Conservation (phyloP, 2,329 filamentous ascomycete species). For the Penicillium polonicum region DNA sequence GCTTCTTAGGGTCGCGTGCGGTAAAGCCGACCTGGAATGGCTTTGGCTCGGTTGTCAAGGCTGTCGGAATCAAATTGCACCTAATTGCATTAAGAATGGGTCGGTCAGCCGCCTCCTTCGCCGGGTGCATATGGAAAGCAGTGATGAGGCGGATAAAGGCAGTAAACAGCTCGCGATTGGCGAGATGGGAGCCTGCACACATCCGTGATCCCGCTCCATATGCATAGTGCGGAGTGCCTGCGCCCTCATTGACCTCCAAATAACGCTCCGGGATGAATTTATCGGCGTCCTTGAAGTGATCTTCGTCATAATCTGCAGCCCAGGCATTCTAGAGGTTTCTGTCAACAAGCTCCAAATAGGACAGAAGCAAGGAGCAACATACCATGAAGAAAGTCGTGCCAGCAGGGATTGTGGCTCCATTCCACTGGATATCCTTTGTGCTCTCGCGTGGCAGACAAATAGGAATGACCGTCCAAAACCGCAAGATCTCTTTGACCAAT, state of each 20-base stretch:
- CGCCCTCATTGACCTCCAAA: conserved; percentile 52
- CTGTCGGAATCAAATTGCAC: conserved; percentile 57
- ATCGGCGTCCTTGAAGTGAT: conserved; percentile 64
- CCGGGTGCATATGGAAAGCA: conserved; percentile 56
- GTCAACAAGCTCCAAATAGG: neutral
- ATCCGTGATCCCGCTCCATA: conserved; percentile 64
- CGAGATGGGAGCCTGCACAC: conserved; percentile 63
- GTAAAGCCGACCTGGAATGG: conserved; percentile 60
- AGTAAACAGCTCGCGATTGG: conserved; percentile 63
- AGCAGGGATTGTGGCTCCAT: conserved; percentile 66
- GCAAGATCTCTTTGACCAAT: conserved; percentile 72
- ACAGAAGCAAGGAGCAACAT: conserved; percentile 11
- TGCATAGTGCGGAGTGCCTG: conserved; percentile 60
- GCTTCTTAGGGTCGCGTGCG: conserved; percentile 46
- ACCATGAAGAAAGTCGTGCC: conserved; percentile 80
- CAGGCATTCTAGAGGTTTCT: conserved; percentile 59
- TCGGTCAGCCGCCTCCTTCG: conserved; percentile 47
- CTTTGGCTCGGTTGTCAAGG: conserved; percentile 61
- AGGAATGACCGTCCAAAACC: conserved; percentile 77
- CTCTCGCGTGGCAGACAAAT: conserved; percentile 72
- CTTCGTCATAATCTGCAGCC: conserved; percentile 69
- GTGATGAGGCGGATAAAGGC: conserved; percentile 60
- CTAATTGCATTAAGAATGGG: conserved; percentile 59
- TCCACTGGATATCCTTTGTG: conserved; percentile 70
- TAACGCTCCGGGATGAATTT: conserved; percentile 71